Evolutionary conservation across 2,329 filamentous ascomycete species (phyloP), one percentile per base, ranked within the genome.

Genomic region (Juglanconis juglandina): DNA sequence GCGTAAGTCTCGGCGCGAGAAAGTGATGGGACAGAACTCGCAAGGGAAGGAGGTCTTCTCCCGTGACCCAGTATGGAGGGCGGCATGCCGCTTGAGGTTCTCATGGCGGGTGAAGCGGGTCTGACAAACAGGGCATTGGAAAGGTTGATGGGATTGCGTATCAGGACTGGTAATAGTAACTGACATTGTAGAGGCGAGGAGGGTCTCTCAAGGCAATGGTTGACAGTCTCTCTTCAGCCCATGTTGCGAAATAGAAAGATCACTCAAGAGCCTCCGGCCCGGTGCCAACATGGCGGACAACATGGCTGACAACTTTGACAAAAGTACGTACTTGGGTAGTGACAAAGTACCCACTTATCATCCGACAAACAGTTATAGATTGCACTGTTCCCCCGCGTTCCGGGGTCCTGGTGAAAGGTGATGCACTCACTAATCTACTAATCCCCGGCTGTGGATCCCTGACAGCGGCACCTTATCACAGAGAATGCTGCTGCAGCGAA

Each of bases 81-180:
- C 68, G 7, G 75, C 69, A 69, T 78, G 76, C 53, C 75, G 73
- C 63, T 77, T 76, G 62, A 76, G 72, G 57, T 76, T 76, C 66
- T 76, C 74, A 53, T 75, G 71, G 34, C 73, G 69, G 34, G 73
- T 75, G 49, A 76, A 75, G 35, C 72, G 73, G 55, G 67, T 71
- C 49, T 68, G 69, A 59, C 76, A 77, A 55, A 77, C 57, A 34
- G 66, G 62, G 64, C 75, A 78, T 64, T 78, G 71, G 56, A 76
- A 77, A 9, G 75, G 75, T 62, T 77, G 75, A 51, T 59, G 55
- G 39, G 58, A 50, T 30, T 53, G 57, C 52, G 44, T 32, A 32
- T 59, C 56, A 17, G 48, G 33, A 32, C n/a, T 34, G 14, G 51
- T 11, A 24, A 47, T 42, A 39, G 53, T 53, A 44, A 53, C 48